Evolutionary conservation across 208 protist genomes (phyloP), one percentile per base, ranked within the genome.

Genomic region (Angomonas deanei): DNA sequence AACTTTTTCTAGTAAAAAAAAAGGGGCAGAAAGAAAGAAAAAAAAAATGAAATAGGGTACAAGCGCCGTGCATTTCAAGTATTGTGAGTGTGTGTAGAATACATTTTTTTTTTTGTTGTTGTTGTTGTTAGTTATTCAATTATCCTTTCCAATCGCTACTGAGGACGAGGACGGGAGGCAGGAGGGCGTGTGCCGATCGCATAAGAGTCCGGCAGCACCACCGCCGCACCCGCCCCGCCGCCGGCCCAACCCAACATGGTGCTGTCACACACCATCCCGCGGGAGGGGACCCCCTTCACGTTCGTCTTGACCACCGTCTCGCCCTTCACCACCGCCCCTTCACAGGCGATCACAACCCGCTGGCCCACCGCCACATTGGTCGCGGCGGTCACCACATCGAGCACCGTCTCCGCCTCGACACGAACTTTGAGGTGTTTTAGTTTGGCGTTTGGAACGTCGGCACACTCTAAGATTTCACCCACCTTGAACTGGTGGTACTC

Each of bases 201-300:
- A 38, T 74, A 78, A n/a, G 54, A 67, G 8, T 58, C 61, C 10
- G 87, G 84, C 50, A 94, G 61, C 32, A 76, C 34, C 19, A 82
- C 87, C 6, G 87, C 84, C 0, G 74, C 72, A 0, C 80, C 80
- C 2, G 79, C 82, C 31, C 80, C 84, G 31, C 87, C 87, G 28
- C 84, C 84, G 0, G 63, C 70, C 87, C 87, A 94, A 15, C 84
- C 87, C 10, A 94, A 78, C 87, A 93, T 91, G 15, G 68, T 71
- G 6, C 75, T 59, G 71, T 94, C 82, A 55, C 87, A 94, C 64
- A 94, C 42, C 80, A 94, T 91, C 1, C 87, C 87, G 19, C 65
- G 66, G 6, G 82, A 90, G 15, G 78, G 74, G 36, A 81, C 66
- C n/a, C 87, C 87, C 30, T 85, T 85, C 31, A 94, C 78, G 13